Evolutionary conservation across 306 rosid species (phyloP).

Genomic region (Ochetophila trinervis): DNA sequence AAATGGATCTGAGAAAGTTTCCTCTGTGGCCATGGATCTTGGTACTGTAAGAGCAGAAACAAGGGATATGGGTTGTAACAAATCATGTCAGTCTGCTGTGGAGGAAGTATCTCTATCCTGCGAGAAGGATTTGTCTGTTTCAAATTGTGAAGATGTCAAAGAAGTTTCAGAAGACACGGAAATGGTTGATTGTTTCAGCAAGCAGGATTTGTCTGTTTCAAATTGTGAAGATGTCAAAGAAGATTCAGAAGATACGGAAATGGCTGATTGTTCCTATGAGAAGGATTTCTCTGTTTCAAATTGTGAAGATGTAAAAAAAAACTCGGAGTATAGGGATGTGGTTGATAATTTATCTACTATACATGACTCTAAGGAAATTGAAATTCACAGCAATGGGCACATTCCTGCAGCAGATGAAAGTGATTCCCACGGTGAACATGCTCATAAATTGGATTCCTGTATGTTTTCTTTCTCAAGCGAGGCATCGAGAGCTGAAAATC

Average conservation of each 20-base stretch:
- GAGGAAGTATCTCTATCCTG: not conserved
- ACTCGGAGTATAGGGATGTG: slow-evolving; percentile 26
- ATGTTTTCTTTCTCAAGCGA: slow-evolving; percentile 21
- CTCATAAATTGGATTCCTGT: slow-evolving; percentile 19
- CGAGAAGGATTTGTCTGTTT: slow-evolving; percentile 8
- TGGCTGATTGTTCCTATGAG: not conserved
- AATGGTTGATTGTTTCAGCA: too few relatives aligned
- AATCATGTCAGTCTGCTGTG: not conserved
- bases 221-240: slow-evolving; percentile 18
- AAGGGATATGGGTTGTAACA: slow-evolving; percentile 14
- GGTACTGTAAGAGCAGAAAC: slow-evolving; percentile 21
- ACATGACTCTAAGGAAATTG: slow-evolving; percentile 10
- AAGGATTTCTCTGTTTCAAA: slow-evolving; percentile 12
- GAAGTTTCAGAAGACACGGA: slow-evolving; percentile 30
- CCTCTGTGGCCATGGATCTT: slow-evolving; percentile 24
- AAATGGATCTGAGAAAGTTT: slow-evolving; percentile 20
- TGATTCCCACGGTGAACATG: slow-evolving; percentile 32
- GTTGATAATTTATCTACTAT: slow-evolving; percentile 27
- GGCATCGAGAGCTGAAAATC: slow-evolving; percentile 30
- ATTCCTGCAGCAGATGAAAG: slow-evolving; percentile 21
- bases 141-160: slow-evolving; percentile 11
- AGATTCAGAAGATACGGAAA: slow-evolving; percentile 26
- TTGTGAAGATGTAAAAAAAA: slow-evolving; percentile 17
- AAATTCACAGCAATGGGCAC: slow-evolving; percentile 43
- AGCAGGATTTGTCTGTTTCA: slow-evolving; percentile 12